Evolutionary conservation across 2,329 filamentous ascomycete genomes (phyloP), one percentile per base, ranked within the genome.

Genomic region (Alternaria sp.): DNA sequence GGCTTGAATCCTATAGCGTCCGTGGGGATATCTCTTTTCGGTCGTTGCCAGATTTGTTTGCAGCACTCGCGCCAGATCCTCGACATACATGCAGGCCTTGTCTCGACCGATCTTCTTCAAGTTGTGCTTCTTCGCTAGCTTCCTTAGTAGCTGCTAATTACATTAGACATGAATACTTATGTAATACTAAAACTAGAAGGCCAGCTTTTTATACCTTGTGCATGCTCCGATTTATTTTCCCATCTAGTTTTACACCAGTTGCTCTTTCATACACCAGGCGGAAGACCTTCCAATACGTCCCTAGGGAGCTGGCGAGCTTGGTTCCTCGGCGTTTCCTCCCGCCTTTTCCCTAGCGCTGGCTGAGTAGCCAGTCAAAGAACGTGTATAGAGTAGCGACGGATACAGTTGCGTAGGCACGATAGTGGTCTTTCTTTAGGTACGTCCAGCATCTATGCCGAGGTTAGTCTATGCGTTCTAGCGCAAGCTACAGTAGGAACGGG

Each of bases 311-410:
- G 1, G 51, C 16, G 2, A 49, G 9, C 58, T 68, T 70, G 9
- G 61, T 70, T 24, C 62, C 49, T 34, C n/a, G 24, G 44, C 28
- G 57, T 57, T 41, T 68, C 42, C 57, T 65, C n/a, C 59, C 48
- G 4, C 36, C 36, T 49, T 65, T 63, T 44, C 61, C 57, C 28
- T 52, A 3, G 7, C 38, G 57, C 43, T 63, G 24, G n/a, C 28
- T 41, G 5, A 68, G 59, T 39, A 65, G 49, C 66, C 24, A 68
- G 46, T 66, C n/a, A 53, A 68, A 66, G 53, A 68, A 68, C 11
- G 46, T 60, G 5, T 58, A 54, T 54, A 68, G n/a, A 46, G 61
- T 65, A 39, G 34, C 11, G n/a, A 64, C 7, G 2, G 49, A 63
- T 51, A 68, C 14, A 22, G 61, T 61, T 52, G 24, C 14, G n/a